Percentiles rank a stretch among this genome's conserved stretches.
phyloP scores from a whole-genome alignment of 169 alveolate genomes.

The Eimeria praecox region DNA sequence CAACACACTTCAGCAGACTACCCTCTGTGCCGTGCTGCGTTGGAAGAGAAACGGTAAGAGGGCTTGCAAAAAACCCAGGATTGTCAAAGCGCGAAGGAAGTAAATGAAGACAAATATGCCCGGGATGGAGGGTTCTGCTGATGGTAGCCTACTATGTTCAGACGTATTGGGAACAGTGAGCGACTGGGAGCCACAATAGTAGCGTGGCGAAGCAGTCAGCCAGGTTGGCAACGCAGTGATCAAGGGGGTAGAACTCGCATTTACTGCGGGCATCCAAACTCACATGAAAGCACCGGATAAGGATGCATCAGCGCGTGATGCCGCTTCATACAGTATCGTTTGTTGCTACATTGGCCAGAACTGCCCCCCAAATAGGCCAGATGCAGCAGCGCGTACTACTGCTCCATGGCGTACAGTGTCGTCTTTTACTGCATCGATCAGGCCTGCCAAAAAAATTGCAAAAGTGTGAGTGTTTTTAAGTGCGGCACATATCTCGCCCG shows the following conservation, averaged over 20 bases:
- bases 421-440: background rate
- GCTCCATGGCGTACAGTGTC: background rate
- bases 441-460: background rate
- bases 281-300: background rate
- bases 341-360: background rate
- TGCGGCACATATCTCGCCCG: background rate
- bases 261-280: background rate
- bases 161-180: background rate
- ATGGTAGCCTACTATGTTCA: background rate
- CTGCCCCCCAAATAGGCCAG: too few relatives aligned
- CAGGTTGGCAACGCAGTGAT: background rate
- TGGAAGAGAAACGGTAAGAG: too few relatives aligned
- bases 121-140: background rate
- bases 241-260: background rate
- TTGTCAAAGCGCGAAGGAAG: background rate
- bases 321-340: background rate
- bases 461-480: background rate
- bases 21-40: background rate
- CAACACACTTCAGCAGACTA: too few relatives aligned
- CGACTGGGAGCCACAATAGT: background rate
- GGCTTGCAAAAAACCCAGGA: too few relatives aligned
- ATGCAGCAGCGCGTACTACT: background rate
- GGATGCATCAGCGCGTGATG: background rate
- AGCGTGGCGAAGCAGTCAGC: background rate
- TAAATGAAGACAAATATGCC: too few relatives aligned